A percentile compares a stretch with the other conserved stretches of the same genome.
These are phyloP conservation scores for Vicia villosa DNA, from an alignment of 306 rosid genomes.

Conservation along the genomic window DNA sequence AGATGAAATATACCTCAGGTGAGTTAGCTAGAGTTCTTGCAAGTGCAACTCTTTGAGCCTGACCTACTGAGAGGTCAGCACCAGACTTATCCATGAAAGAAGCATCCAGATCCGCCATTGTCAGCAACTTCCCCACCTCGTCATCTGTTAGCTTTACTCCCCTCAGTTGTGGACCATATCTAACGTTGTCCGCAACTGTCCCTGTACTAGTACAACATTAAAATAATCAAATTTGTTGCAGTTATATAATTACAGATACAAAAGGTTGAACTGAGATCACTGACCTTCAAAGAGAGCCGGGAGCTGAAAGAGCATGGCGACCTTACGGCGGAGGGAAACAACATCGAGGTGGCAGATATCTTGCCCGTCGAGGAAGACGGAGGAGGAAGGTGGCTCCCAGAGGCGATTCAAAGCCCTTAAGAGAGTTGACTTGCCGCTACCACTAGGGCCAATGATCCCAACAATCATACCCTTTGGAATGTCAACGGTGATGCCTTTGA, in stretches of 20 bases:
- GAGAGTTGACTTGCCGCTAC: conserved; percentile 89
- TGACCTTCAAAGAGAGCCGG: conserved; percentile 85
- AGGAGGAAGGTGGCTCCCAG: conserved; percentile 78
- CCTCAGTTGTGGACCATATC: conserved; percentile 77
- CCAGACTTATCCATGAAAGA: conserved; percentile 63
- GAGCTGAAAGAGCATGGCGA: conserved; percentile 94
- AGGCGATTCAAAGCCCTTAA: conserved; percentile 80
- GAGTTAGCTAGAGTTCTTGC: conserved; percentile 89
- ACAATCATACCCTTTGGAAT: conserved; percentile 68
- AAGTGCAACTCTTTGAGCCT: conserved; percentile 94
- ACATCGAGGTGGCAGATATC: conserved; percentile 70
- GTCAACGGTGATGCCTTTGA: conserved; percentile 59
- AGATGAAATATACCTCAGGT: conserved; percentile 49
- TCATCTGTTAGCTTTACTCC: conserved; percentile 67
- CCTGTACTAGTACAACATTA: conserved; percentile 41
- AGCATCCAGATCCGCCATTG: conserved; percentile 73
- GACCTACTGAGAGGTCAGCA: conserved; percentile 86
- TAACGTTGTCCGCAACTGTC: conserved; percentile 77
- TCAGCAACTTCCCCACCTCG: conserved; percentile 69
- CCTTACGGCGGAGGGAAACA: conserved; percentile 84
- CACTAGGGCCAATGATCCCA: conserved; percentile 92
- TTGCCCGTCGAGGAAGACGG: conserved; percentile 68
- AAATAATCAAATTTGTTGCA: too few relatives aligned
- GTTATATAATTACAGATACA: too few relatives aligned
- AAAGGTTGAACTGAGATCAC: neutral